phyloP scores from a whole-genome alignment of 306 rosid species.

The Cucurbita maxima region DNA sequence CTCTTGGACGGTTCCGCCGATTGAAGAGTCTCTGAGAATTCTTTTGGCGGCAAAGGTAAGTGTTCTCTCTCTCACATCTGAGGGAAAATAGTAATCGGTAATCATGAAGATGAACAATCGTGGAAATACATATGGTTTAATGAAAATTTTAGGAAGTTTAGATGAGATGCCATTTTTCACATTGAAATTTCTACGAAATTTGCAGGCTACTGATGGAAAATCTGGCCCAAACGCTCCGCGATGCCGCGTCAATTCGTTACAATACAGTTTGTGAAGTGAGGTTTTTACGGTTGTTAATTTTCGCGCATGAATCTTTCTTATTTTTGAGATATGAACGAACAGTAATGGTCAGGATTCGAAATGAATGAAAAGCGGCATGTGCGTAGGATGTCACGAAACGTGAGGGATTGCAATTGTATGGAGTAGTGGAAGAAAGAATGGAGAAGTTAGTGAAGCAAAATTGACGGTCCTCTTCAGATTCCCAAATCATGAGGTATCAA shows the following conservation, averaged over 20 bases:
- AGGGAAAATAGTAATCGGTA: background rate
- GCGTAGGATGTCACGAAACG: background rate
- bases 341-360: background rate
- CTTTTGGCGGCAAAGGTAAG: conserved; percentile 1
- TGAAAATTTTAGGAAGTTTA: background rate
- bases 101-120: background rate
- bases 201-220: background rate
- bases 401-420: background rate
- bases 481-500: conserved; percentile 3
- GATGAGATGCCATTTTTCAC: background rate
- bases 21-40: background rate
- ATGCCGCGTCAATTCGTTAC: background rate
- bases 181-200: background rate
- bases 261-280: background rate
- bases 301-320: background rate
- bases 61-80: background rate
- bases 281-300: background rate
- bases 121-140: background rate
- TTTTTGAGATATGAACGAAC: background rate
- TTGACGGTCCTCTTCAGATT: conserved; percentile 18
- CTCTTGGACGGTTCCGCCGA: background rate
- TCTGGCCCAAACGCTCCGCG: background rate
- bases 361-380: background rate
- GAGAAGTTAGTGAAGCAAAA: conserved; percentile 21
- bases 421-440: conserved; percentile 3